Evolutionary conservation across 164 flowering plant genomes (phyloP).

Genomic region (Stephania cephalantha): DNA sequence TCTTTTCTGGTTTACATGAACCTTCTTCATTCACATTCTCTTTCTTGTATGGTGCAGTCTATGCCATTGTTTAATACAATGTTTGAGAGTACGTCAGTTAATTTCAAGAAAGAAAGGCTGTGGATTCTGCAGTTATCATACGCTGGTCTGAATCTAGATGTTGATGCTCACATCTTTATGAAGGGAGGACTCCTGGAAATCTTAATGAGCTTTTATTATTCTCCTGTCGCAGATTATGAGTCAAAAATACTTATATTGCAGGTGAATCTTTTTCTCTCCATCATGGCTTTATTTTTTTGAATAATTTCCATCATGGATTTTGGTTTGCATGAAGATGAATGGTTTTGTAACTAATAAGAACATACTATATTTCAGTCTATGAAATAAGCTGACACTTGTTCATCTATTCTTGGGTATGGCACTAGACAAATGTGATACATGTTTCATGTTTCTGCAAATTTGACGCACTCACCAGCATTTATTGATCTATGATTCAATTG

Average conservation of each 20-base stretch:
- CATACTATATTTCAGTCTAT: background rate
- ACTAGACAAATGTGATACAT: background rate
- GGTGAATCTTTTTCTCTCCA: slow-evolving; percentile 36
- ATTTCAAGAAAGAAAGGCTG: slow-evolving; percentile 61
- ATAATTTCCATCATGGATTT: background rate
- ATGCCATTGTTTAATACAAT: slow-evolving; percentile 57
- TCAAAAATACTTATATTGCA: slow-evolving; percentile 68
- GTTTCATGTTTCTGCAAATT: background rate
- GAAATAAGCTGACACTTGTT: background rate
- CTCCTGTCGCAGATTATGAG: slow-evolving; percentile 65
- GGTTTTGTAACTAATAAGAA: too few species aligned
- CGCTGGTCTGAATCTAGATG: slow-evolving; percentile 59
- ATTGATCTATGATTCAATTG: background rate
- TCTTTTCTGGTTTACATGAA: slow-evolving; percentile 1
- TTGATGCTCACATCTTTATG: slow-evolving; percentile 60
- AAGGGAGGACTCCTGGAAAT: slow-evolving; percentile 47
- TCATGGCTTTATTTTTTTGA: background rate
- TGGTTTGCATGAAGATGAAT: background rate
- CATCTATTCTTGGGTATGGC: too few species aligned
- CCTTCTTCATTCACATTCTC: slow-evolving; percentile 9
- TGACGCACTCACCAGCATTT: background rate
- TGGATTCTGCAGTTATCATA: slow-evolving; percentile 74
- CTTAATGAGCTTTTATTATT: slow-evolving; percentile 54
- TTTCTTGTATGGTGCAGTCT: slow-evolving; percentile 34
- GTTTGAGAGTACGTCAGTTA: slow-evolving; percentile 60